A percentile compares a stretch with the other conserved stretches of the same genome.
Evolutionary conservation across 768 basidiomycete genomes (phyloP).

Genomic region (Leccinum olivaceopallidum): DNA sequence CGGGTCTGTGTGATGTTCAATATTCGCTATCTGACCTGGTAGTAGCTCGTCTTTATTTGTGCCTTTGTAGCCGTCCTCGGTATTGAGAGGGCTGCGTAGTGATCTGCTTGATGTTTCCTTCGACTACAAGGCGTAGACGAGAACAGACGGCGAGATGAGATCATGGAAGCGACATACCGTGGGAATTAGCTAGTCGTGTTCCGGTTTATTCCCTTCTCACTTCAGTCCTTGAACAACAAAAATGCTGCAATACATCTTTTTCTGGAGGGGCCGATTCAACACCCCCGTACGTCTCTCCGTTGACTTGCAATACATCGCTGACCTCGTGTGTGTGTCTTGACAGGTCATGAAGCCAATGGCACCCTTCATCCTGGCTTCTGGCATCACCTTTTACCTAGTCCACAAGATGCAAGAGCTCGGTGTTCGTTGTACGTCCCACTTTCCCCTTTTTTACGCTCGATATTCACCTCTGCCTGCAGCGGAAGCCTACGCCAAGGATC

Average conservation of each 20-base stretch:
- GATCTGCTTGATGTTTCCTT: slow-evolving; percentile 21
- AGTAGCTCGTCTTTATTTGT: slow-evolving; percentile 36
- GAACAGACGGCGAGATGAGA: slow-evolving; percentile 12
- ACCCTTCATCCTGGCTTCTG: slow-evolving; percentile 73
- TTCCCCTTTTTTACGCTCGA: neutral
- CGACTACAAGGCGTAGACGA: slow-evolving; percentile 18
- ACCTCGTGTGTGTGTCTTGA: neutral
- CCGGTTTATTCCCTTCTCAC: slow-evolving; percentile 25
- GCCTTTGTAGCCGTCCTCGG: slow-evolving; percentile 33
- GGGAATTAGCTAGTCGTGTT: slow-evolving; percentile 16
- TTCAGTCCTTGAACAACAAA: slow-evolving; percentile 1
- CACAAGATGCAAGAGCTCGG: slow-evolving; percentile 65
- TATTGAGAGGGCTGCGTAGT: slow-evolving; percentile 30
- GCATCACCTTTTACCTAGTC: slow-evolving; percentile 67
- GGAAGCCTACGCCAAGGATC: slow-evolving; percentile 67
- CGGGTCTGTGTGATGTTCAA: neutral
- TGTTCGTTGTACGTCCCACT: slow-evolving; percentile 62
- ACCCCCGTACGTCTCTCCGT: slow-evolving; percentile 24
- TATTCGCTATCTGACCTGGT: slow-evolving; percentile 22
- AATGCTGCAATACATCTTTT: slow-evolving; percentile 27
- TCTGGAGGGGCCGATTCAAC: slow-evolving; percentile 31
- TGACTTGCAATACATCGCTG: neutral
- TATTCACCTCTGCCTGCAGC: slow-evolving; percentile 40
- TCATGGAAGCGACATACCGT: slow-evolving; percentile 14
- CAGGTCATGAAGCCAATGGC: slow-evolving; percentile 76